Base-by-base conservation (phyloP, 2,329 filamentous ascomycete species). In the Penicillium paneum region DNA sequence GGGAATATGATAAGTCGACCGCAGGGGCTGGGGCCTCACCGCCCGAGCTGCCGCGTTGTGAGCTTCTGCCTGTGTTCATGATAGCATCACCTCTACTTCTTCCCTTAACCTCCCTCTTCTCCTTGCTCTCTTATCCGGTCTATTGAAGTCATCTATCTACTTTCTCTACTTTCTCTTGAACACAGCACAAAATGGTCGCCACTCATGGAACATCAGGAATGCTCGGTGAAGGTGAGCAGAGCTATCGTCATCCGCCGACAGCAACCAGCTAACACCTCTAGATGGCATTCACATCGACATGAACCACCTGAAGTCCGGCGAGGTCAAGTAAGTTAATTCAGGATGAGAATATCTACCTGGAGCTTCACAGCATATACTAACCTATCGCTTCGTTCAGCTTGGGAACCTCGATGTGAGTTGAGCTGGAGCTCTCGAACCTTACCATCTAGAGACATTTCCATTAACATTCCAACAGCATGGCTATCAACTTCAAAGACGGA, bases 241-340 rank as follows among this genome's bases (percentile, higher is more conserved):
- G 54, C 62, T 63, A 55, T 56, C 55, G 48, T 58, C 55, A 58
- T 63, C 49, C 21, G 48, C 49, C n/a, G 42, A 44, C 36, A 48
- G 50, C 50, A 57, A 49, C 58, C 65, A 65, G 57, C 60, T 56
- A 43, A 56, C 42, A 54, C 48, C 52, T 44, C 15, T 69, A 97
- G 94, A 99, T 92, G 94, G 94, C 74, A 97, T 99, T 74, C 94
- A 99, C 76, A 83, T 99, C 67, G 94, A 99, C 73, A 99, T 99
- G 94, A 90, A 97, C 71, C 88, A 94, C 71, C 80, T 99, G 76
- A 99, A 99, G 87, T 94, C 91, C 78, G 94, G 94, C 59, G 94
- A 99, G 81, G 93, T 99, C 74, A 99, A 99, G 91, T 97, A 80
- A 79, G 91, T 79, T 59, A 17, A 8, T 26, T 17, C 35, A 19